These are phyloP conservation scores for Ophiocytium majus DNA, from an alignment of 352 stramenopile species.

Conservation along the genomic window DNA sequence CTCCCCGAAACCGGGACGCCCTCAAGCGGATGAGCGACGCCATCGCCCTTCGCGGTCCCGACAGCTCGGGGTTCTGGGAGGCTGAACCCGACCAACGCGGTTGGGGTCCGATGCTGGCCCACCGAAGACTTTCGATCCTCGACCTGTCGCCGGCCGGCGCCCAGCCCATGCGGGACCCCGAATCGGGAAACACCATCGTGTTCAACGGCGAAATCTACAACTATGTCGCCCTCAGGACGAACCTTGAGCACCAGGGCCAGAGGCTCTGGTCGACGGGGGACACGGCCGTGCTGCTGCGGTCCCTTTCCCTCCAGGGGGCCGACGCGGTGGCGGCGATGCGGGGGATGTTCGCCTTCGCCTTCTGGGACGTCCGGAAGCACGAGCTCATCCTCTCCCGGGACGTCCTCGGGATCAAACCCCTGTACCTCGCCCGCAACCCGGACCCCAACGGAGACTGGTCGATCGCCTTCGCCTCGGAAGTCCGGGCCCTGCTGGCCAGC, in stretches of 20 bases:
- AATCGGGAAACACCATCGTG: not conserved
- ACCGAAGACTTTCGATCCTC: not conserved
- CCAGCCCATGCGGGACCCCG: not conserved
- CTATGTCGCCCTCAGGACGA: not conserved
- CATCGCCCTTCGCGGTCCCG: not conserved
- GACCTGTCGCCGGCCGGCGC: not conserved
- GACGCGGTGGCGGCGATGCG: not conserved
- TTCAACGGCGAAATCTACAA: constrained; percentile 15
- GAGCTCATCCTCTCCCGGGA: not conserved
- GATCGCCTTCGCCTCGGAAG: not conserved
- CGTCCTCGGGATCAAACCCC: not conserved
- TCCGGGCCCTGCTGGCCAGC: not conserved
- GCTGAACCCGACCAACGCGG: not conserved
- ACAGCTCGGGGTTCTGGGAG: not conserved
- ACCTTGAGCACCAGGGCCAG: not conserved
- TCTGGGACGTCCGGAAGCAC: not conserved
- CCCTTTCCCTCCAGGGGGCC: not conserved
- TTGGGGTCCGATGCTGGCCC: not conserved
- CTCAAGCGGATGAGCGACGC: not conserved
- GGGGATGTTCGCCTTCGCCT: constrained; percentile 3
- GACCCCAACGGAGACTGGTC: too few relatives aligned
- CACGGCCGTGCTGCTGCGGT: not conserved
- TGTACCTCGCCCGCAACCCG: not conserved
- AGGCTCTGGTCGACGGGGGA: not conserved
- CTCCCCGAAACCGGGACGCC: not conserved